phyloP scores from a whole-genome alignment of 2,329 filamentous ascomycete species.

The Aspergillus fumigatiaffinis region DNA sequence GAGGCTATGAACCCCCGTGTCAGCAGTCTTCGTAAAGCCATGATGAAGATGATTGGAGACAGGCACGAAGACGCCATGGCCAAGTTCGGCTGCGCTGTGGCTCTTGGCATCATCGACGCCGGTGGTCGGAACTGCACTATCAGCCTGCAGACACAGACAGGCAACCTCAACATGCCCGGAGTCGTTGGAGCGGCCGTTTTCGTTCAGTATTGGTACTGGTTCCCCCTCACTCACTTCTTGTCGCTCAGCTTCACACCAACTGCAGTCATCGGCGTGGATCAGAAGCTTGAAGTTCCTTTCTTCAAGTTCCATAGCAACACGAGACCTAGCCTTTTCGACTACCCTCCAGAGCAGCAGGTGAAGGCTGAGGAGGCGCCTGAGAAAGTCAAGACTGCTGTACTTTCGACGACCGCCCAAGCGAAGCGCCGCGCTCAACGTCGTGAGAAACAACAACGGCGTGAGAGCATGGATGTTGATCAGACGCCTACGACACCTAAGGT shows the following conservation, averaged over 20 bases:
- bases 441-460: conserved; percentile 79
- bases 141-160: conserved; percentile 93
- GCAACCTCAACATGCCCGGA: conserved; percentile 97
- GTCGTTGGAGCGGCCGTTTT: conserved; percentile 98
- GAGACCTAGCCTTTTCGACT: conserved; percentile 92
- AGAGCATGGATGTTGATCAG: conserved; percentile 93
- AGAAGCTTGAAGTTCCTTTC: conserved; percentile 85
- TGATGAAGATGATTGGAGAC: conserved; percentile 90
- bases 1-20: conserved; percentile 99
- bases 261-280: conserved; percentile 88
- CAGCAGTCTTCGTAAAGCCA: conserved; percentile 79
- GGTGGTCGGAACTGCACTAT: conserved; percentile 98
- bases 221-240: conserved; percentile 96
- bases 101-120: conserved; percentile 94
- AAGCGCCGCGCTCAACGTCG: conserved; percentile 93
- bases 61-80: conserved; percentile 99
- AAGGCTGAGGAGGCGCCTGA: conserved; percentile 92
- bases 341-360: conserved; percentile 92
- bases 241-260: conserved; percentile 96
- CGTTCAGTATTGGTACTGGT: conserved; percentile 99
- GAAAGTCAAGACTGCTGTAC: conserved; percentile 88
- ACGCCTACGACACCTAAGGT: conserved; percentile 70
- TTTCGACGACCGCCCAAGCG: conserved; percentile 95
- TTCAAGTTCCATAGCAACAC: conserved; percentile 97
- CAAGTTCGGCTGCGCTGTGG: conserved; percentile 93